A percentile compares a stretch with the other conserved stretches of the same genome.
Evolutionary conservation across 257 asterid species (phyloP).

Genomic region (Primulina eburnea): DNA sequence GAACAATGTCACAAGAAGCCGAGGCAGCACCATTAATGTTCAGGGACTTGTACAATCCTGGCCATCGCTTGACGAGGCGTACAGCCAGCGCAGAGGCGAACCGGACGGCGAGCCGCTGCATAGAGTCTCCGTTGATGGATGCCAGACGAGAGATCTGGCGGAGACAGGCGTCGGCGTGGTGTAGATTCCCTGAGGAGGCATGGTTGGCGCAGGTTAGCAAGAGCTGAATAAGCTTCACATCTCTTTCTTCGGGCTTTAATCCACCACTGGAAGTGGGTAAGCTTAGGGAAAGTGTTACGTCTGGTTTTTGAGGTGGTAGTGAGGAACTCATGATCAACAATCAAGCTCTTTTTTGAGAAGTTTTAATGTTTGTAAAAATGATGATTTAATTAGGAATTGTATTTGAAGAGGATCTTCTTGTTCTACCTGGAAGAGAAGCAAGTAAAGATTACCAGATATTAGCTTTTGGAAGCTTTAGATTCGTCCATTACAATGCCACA

Average conservation of each 20-base stretch:
- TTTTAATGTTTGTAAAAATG: background rate
- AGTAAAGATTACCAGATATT: slow-evolving; percentile 17
- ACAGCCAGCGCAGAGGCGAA: slow-evolving; percentile 51
- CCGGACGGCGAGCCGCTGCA: slow-evolving; percentile 47
- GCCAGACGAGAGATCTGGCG: slow-evolving; percentile 37
- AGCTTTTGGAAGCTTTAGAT: slow-evolving; percentile 31
- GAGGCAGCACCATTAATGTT: slow-evolving; percentile 14
- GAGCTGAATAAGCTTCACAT: slow-evolving; percentile 46
- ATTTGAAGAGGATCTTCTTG: slow-evolving; percentile 8
- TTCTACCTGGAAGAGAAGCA: slow-evolving; percentile 12
- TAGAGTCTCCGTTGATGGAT: slow-evolving; percentile 46
- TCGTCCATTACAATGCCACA: slow-evolving; percentile 28
- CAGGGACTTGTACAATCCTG: slow-evolving; percentile 53
- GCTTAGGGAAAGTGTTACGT: slow-evolving; percentile 40
- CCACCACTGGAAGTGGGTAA: slow-evolving; percentile 13
- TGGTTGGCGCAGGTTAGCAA: slow-evolving; percentile 47
- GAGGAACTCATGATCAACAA: slow-evolving; percentile 34
- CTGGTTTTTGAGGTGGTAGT: slow-evolving; percentile 32
- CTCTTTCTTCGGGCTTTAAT: slow-evolving; percentile 40
- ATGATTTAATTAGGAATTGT: background rate
- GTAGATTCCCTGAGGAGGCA: slow-evolving; percentile 49
- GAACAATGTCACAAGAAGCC: slow-evolving; percentile 24
- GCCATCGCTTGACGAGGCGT: slow-evolving; percentile 57
- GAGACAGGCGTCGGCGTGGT: slow-evolving; percentile 47
- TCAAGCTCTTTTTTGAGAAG: background rate